phyloP scores from a whole-genome alignment of 148 eudicot species.

The Beta vulgaris region DNA sequence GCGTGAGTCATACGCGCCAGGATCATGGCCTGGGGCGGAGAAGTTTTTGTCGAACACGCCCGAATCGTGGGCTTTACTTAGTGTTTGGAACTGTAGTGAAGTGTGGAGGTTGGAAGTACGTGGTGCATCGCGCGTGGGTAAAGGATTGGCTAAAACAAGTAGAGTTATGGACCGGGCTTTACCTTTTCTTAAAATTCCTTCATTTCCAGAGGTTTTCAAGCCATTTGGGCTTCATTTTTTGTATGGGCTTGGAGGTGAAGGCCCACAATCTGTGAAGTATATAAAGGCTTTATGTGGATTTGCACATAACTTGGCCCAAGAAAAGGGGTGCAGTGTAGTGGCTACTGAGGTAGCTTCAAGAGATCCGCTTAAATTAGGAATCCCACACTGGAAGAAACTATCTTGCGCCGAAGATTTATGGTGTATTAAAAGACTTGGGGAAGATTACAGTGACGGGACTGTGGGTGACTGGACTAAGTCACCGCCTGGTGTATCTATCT shows the following conservation, averaged over 20 bases:
- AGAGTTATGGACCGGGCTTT: slow-evolving; percentile 70
- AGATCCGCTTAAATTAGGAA: slow-evolving; percentile 70
- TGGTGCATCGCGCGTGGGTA: slow-evolving; percentile 72
- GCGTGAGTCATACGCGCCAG: slow-evolving; percentile 24
- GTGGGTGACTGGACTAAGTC: slow-evolving; percentile 90
- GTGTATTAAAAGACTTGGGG: slow-evolving; percentile 82
- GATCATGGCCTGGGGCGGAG: slow-evolving; percentile 39
- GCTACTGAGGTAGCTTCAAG: slow-evolving; percentile 70
- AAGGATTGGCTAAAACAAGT: slow-evolving; percentile 46
- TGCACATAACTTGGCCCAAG: slow-evolving; percentile 81
- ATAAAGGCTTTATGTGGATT: slow-evolving; percentile 54
- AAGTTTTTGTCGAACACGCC: slow-evolving; percentile 50
- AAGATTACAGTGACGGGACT: slow-evolving; percentile 65
- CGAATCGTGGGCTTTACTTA: slow-evolving; percentile 78
- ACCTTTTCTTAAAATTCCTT: slow-evolving; percentile 69
- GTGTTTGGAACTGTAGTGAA: slow-evolving; percentile 81
- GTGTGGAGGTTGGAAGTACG: slow-evolving; percentile 69
- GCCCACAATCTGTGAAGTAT: slow-evolving; percentile 48
- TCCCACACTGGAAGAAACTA: slow-evolving; percentile 85
- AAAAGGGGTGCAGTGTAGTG: slow-evolving; percentile 68
- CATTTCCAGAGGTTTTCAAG: slow-evolving; percentile 71
- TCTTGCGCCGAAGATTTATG: slow-evolving; percentile 82
- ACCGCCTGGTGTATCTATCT: slow-evolving; percentile 60
- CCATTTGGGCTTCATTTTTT: slow-evolving; percentile 91
- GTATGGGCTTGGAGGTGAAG: slow-evolving; percentile 92